Conservation (phyloP, 352 stramenopile species). For the Phytophthora kernoviae region DNA sequence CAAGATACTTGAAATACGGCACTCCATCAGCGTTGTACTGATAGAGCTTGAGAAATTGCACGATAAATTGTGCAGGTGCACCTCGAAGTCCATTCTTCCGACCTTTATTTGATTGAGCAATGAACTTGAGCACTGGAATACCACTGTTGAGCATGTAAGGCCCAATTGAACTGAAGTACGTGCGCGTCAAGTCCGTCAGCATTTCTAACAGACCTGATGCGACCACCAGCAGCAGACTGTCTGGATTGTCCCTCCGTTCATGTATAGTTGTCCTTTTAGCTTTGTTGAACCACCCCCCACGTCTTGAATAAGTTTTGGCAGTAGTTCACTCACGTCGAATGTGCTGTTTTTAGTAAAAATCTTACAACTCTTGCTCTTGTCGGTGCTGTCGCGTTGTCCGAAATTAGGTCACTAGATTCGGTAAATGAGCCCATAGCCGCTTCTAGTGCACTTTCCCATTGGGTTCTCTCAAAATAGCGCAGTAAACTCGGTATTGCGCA, state of each 20-base stretch:
- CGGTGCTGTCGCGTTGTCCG: conserved; percentile 20
- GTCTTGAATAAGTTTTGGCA: conserved; percentile 49
- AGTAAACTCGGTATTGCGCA: conserved; percentile 71
- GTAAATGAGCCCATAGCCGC: conserved; percentile 60
- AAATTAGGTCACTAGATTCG: conserved; percentile 11
- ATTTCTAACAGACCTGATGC: conserved; percentile 57
- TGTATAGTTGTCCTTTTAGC: conserved; percentile 4
- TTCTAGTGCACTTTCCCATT: conserved; percentile 63
- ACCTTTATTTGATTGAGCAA: conserved; percentile 62
- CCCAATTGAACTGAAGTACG: conserved; percentile 50
- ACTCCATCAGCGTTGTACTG: conserved; percentile 45
- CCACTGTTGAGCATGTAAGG: conserved; percentile 46
- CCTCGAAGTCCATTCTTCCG: conserved; percentile 38
- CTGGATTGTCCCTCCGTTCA: conserved; percentile 26
- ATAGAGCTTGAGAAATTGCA: conserved; percentile 64
- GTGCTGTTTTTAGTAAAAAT: conserved; percentile 57
- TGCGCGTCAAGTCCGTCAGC: conserved; percentile 49
- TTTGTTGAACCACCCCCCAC: conserved; percentile 60
- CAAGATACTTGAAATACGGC: conserved; percentile 38
- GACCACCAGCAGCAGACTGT: conserved; percentile 54
- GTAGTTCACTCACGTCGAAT: conserved; percentile 59
- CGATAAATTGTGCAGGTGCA: conserved; percentile 59
- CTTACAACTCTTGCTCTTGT: conserved; percentile 47
- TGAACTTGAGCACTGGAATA: conserved; percentile 59
- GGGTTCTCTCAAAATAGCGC: conserved; percentile 53